A percentile compares a stretch with the other conserved stretches of the same genome.
These are phyloP conservation scores for Fraxinus latifolia DNA, from an alignment of 305 asterid genomes.

Conservation along the genomic window DNA sequence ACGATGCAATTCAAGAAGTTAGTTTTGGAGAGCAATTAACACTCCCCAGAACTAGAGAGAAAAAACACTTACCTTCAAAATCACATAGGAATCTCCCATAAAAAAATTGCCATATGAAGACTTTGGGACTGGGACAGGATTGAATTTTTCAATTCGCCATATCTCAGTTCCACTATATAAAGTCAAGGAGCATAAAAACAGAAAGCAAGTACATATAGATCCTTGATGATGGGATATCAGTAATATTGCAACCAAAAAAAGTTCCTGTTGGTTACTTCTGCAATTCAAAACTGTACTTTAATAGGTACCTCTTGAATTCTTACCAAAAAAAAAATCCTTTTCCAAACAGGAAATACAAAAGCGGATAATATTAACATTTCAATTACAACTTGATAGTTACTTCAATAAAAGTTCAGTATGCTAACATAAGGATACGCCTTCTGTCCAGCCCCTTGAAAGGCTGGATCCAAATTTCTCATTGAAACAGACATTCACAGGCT, in stretches of 20 bases:
- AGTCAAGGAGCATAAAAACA: slow-evolving; percentile 50
- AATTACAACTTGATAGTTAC: slow-evolving; percentile 12
- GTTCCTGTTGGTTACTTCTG: background rate
- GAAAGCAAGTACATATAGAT: slow-evolving; percentile 18
- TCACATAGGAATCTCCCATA: slow-evolving; percentile 81
- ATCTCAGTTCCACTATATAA: slow-evolving; percentile 73
- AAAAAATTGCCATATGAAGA: slow-evolving; percentile 76
- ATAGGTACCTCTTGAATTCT: background rate
- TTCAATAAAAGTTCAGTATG: slow-evolving; percentile 14
- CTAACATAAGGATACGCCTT: slow-evolving; percentile 77
- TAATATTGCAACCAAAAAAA: background rate
- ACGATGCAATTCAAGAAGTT: slow-evolving; percentile 16
- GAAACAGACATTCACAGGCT: slow-evolving; percentile 65
- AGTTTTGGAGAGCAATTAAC: background rate
- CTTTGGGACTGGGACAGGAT: slow-evolving; percentile 60
- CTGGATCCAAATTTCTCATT: slow-evolving; percentile 83
- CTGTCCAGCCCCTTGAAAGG: slow-evolving; percentile 91
- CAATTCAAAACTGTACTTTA: slow-evolving; percentile 2
- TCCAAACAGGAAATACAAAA: slow-evolving; percentile 12
- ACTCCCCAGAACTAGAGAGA: background rate
- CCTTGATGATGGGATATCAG: slow-evolving; percentile 17
- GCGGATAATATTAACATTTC: slow-evolving; percentile 11
- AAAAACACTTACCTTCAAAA: slow-evolving; percentile 62
- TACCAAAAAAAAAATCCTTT: background rate
- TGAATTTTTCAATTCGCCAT: slow-evolving; percentile 81